Conservation (phyloP, 306 rosid genomes). For the Fragaria iinumae region DNA sequence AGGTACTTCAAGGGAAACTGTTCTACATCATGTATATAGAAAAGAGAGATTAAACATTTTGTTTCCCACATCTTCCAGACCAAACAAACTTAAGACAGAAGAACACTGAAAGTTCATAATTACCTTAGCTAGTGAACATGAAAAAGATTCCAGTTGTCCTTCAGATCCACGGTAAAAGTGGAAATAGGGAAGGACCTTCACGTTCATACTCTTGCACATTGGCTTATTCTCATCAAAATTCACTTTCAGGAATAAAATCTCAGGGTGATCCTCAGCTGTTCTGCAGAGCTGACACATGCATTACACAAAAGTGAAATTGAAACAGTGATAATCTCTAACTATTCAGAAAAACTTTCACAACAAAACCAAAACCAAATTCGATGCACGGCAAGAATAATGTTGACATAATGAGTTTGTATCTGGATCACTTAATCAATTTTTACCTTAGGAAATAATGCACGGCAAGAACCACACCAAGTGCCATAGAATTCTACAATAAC, state of each 20-base stretch:
- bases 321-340: slow-evolving; percentile 13
- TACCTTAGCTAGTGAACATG: slow-evolving; percentile 99
- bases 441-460: slow-evolving; percentile 97
- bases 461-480: slow-evolving; percentile 99
- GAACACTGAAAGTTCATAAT: neutral
- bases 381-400: neutral
- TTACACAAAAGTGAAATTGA: slow-evolving; percentile 17
- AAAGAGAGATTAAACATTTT: neutral
- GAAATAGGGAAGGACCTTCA: slow-evolving; percentile 95
- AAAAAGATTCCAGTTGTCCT: slow-evolving; percentile 87
- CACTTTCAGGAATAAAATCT: slow-evolving; percentile 82
- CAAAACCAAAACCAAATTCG: neutral
- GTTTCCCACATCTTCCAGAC: neutral
- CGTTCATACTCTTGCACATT: slow-evolving; percentile 95
- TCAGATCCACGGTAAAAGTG: slow-evolving; percentile 97
- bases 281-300: slow-evolving; percentile 77
- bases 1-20: neutral
- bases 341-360: neutral
- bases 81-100: neutral
- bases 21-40: neutral
- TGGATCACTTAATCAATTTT: neutral
- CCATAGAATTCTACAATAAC: slow-evolving; percentile 97
- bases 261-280: slow-evolving; percentile 92
- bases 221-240: slow-evolving; percentile 97
- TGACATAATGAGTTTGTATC: neutral